Evolutionary conservation across 257 asterid genomes (phyloP), one percentile per base, ranked within the genome.

Genomic region (Solanum dulcamara): DNA sequence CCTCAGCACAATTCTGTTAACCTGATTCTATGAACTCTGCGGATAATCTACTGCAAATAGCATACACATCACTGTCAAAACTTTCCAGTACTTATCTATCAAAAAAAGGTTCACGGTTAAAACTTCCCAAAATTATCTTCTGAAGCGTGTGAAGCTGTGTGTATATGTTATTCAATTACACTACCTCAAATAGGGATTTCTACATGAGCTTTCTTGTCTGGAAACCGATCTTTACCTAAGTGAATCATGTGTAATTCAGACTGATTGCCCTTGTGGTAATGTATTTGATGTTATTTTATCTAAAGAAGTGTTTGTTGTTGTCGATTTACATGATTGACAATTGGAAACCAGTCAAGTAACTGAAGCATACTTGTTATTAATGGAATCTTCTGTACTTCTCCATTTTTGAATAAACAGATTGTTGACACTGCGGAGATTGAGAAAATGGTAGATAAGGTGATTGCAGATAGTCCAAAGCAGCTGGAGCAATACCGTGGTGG

Each of bases 401-500:
- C 35, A 48, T 83, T 74, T 87, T 68, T 38, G 57, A 71, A 35
- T 22, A 70, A 85, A 55, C 92, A 96, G 99, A 95, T 97, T 80
- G 91, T 83, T n/a, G 98, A 97, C 88, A 97, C 95, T 3, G 64
- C 89, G 42, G 98, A 94, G 92, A 94, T 97, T 38, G 98, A 93
- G 93, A 95, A 93, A 91, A 92, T 97, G 90, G 97, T 97, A 84
- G 98, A 97, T 88, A 93, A 87, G 88, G 94, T 95, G 84, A 89
- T 97, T 32, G 94, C 93, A 33, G 93, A 88, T 55, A 97, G 91
- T 86, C 99, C 97, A 11, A 94, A 92, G 89, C 99, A 95, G 90
- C 88, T 97, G 85, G 95, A 91, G 85, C 98, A 97, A 85, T 97
- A 95, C 85, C 92, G 95, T 35, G 93, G 94, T 60, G 99, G 99